Conservation (phyloP, 1,139 yeast genomes). For the Suhomyces kunorum region DNA sequence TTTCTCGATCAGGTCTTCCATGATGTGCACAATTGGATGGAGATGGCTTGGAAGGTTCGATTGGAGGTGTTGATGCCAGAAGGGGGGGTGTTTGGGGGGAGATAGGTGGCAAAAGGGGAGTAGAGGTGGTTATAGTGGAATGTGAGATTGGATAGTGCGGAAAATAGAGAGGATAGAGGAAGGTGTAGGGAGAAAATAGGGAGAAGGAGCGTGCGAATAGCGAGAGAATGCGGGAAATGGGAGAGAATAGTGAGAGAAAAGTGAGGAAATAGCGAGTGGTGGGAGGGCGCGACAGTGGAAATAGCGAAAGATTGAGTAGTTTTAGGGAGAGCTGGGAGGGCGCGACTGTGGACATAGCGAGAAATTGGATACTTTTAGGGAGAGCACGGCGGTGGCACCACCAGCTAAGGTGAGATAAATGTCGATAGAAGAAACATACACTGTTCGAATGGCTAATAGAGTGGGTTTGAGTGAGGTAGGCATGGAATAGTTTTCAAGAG, state of each 20-base stretch:
- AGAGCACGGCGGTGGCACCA: no score
- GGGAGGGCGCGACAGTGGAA: no score
- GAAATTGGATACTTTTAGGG: no score
- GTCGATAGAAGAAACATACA: no score
- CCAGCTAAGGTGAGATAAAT: no score
- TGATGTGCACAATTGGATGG: conserved; percentile 1
- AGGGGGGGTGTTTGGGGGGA: background rate
- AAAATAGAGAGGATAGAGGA: background rate
- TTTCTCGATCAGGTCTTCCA: conserved; percentile 18
- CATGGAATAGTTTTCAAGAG: no score
- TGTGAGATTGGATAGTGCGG: background rate
- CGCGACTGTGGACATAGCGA: background rate
- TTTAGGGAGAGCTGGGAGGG: no score
- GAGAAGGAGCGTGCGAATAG: no score
- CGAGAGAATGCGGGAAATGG: no score
- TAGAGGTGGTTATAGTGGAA: background rate
- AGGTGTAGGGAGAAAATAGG: background rate
- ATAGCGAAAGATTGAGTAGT: background rate
- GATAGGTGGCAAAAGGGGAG: background rate
- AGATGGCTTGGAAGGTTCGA: background rate
- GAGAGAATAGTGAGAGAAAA: background rate
- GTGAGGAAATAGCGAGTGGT: background rate
- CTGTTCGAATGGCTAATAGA: no score
- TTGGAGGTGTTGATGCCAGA: background rate
- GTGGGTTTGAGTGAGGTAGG: no score